phyloP scores from a whole-genome alignment of 1,139 yeast species.

The Pichia inconspicua region DNA sequence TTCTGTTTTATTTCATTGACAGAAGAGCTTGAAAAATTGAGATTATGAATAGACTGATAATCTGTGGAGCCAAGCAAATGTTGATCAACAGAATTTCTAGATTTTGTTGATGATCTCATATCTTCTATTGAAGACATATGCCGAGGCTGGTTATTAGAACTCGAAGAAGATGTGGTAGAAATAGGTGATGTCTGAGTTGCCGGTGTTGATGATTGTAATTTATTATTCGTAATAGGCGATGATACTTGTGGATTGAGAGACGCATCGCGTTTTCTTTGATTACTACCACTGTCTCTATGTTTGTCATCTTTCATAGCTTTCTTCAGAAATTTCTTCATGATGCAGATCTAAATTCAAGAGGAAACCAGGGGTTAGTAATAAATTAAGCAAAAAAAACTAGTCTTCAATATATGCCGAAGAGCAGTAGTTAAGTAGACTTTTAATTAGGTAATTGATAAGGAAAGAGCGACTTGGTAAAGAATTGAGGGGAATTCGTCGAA shows the following conservation, averaged over 20 bases:
- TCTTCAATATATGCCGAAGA: too few species aligned
- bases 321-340: neutral
- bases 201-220: neutral
- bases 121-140: neutral
- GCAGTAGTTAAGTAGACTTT: too few species aligned
- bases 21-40: neutral
- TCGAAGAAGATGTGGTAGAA: neutral
- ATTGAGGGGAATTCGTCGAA: too few species aligned
- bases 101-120: neutral
- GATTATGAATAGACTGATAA: neutral
- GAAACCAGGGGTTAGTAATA: neutral
- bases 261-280: neutral
- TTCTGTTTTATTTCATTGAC: neutral
- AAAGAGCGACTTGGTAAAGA: too few species aligned
- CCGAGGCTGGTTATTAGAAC: neutral
- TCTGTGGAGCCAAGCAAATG: neutral
- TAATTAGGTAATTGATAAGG: too few species aligned
- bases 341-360: neutral
- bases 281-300: neutral
- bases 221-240: neutral
- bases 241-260: neutral
- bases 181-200: neutral
- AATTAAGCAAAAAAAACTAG: neutral
- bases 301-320: neutral
- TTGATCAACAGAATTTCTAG: neutral